Base-by-base conservation (phyloP, 2,329 filamentous ascomycete genomes). In the Seiridium unicorne region DNA sequence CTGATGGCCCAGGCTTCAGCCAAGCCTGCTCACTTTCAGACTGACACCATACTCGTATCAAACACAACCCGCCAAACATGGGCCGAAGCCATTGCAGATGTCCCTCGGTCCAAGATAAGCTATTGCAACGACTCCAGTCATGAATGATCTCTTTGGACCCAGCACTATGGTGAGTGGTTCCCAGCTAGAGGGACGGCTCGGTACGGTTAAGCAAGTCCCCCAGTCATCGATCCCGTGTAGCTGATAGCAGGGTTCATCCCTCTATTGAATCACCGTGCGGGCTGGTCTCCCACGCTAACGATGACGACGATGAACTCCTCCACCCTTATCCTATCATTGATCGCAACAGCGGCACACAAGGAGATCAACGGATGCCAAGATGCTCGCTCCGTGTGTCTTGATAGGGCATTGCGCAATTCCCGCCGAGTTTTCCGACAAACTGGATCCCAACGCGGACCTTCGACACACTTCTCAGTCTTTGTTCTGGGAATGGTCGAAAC, bases 191-290 rank as follows among this genome's bases (percentile, higher is more conserved):
- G 51, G 40, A 55, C 51, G 51, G 51, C 51, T 55, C 51, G 51
- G 36, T 55, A 55, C 38, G 49, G 35, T 55, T 42, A 38, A 32
- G 35, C 51, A 44, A 11, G 13, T 53, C 49, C 18, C 18, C 18
- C 35, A 49, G 26, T 49, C 9, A 36, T 35, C 49, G 32, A 13
- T n/a, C 31, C 44, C 40, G 51, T 31, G 51, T 35, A 34, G 51
- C 51, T 8, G 49, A n/a, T 55, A 44, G 51, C 51, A 55, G 51
- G 51, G 51, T 55, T 44, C 34, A 55, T 55, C 51, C 51, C 51
- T 55, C 40, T 55, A 44, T 42, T 35, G 40, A 55, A 11, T 44
- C 26, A 26, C n/a, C 38, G 51, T 13, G 9, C 51, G 34, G 49
- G 49, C 49, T 38, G 13, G 32, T 36, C 32, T 53, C 13, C 32